A percentile compares a stretch with the other conserved stretches of the same genome.
phyloP scores from a whole-genome alignment of 1,139 yeast genomes.

The Pichia inconspicua region DNA sequence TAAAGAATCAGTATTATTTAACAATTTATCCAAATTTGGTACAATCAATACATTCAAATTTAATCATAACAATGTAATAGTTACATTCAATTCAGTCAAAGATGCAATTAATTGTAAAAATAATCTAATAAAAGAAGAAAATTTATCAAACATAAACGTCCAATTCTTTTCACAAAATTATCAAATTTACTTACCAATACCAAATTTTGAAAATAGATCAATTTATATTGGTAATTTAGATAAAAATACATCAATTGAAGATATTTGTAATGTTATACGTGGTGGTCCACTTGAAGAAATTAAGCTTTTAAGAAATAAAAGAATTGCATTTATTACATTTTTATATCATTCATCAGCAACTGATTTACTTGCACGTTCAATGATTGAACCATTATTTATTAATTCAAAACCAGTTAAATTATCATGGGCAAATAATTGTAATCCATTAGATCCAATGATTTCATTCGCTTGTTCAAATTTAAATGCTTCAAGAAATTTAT shows the following conservation, averaged over 20 bases:
- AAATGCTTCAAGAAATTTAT: constrained; percentile 91
- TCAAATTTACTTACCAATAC: constrained; percentile 15
- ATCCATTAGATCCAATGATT: constrained; percentile 76
- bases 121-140: constrained; percentile 27
- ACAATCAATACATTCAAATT: constrained; percentile 74
- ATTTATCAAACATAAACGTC: constrained; percentile 36
- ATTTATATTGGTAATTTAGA: constrained; percentile 85
- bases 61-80: constrained; percentile 68
- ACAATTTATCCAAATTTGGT: constrained; percentile 67
- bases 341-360: constrained; percentile 91
- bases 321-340: constrained; percentile 81
- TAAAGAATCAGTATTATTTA: constrained; percentile 18
- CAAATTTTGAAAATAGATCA: constrained; percentile 83
- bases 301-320: constrained; percentile 39
- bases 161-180: not conserved
- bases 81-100: constrained; percentile 73
- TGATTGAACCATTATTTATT: constrained; percentile 66
- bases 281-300: constrained; percentile 78
- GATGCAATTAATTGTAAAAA: constrained; percentile 78
- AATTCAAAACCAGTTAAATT: constrained; percentile 77
- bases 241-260: constrained; percentile 79
- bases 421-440: constrained; percentile 96
- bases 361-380: constrained; percentile 61
- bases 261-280: constrained; percentile 86
- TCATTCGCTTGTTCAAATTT: constrained; percentile 63